Base-by-base conservation (phyloP, 768 basidiomycete species). In the Auricularia heimuer region DNA sequence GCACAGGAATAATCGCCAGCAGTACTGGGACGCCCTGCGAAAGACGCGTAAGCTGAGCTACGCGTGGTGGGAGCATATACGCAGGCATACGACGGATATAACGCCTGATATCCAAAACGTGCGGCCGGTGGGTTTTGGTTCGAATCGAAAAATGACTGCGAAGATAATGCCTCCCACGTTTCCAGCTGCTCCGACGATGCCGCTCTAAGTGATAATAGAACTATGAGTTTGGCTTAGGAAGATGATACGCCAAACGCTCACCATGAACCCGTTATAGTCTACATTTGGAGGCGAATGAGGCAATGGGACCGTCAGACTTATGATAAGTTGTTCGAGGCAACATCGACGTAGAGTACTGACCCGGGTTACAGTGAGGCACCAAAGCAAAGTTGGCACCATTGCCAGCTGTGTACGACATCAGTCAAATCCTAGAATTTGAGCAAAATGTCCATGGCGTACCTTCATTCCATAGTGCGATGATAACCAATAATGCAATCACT, bases 381-480 rank as follows among this genome's bases (percentile, higher is more conserved):
- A 81, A 75, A n/a, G 80, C 73, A 67, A 82, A 83, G 68, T 79
- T 82, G 2, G 78, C 77, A 4, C 83, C 83, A 66, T 83, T 83
- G 47, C 47, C 47, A 51, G 47, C 47, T 51, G 16, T 21, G 21
- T 51, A 18, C 18, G 18, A 18, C 16, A 51, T 51, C 18, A 51
- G 14, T 21, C 11, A 18, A 6, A 18, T 18, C 6, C 10, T 6
- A 6, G 14, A 21, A 51, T 51, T 10, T 45, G 11, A 2, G 11
- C 11, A 10, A 10, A 18, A 10, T 11, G 11, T 11, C 44, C 11
- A 45, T 18, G 18, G 44, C 0, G 75, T 81, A 12, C 78, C 71
- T 69, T 82, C 79, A 45, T 76, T 77, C 64, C 70, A 71, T 12
- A 76, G 54, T 6, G 73, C 80, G 63, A 79, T 73, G 45, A 79